These are phyloP conservation scores for Trichomonas tenax DNA, from an alignment of 208 protist species.

Conservation along the genomic window DNA sequence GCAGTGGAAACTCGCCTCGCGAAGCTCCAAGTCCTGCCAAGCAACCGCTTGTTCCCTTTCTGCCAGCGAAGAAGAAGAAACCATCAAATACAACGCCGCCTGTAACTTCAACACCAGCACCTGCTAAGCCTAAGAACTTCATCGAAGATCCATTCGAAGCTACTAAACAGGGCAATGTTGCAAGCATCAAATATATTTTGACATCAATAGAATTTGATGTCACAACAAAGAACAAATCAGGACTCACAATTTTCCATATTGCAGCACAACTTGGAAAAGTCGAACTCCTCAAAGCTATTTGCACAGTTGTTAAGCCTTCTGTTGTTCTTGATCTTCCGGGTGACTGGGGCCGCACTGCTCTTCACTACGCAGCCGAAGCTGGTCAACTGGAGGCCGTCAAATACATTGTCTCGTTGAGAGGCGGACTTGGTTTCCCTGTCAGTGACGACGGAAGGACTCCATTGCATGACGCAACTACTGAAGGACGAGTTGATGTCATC, in stretches of 20 bases:
- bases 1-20: background rate
- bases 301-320: background rate
- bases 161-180: background rate
- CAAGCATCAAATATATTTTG: background rate
- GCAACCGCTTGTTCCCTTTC: too few relatives aligned
- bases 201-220: background rate
- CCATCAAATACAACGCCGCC: background rate
- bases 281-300: background rate
- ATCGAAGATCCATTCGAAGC: background rate
- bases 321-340: background rate
- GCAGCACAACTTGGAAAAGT: background rate
- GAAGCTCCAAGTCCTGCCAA: background rate
- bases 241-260: background rate
- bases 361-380: background rate
- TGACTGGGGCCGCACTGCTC: background rate
- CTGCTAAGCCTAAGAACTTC: background rate
- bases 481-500: background rate
- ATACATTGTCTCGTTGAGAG: background rate
- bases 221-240: background rate
- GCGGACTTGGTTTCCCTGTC: background rate
- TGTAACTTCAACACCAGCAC: background rate
- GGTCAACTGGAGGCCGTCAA: background rate
- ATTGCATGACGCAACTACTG: background rate
- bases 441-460: background rate
- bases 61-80: background rate